phyloP scores from a whole-genome alignment of 805 yeast genomes.

The Starmera amethionina region DNA sequence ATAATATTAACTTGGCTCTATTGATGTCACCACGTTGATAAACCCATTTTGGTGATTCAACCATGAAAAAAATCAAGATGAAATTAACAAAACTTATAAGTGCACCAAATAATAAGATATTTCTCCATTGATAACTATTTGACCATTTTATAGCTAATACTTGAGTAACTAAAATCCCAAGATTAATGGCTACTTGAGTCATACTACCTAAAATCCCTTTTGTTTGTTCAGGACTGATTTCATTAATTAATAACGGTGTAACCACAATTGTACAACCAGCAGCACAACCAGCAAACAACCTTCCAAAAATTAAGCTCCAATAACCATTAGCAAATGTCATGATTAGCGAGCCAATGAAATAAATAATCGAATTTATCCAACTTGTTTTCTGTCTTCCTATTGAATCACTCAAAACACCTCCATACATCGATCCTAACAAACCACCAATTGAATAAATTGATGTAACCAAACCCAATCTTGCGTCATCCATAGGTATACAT shows the following conservation, averaged over 20 bases:
- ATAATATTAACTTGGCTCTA: conserved; percentile 30
- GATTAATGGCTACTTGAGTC: conserved; percentile 79
- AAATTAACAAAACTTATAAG: conserved; percentile 42
- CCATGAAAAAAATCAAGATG: conserved; percentile 31
- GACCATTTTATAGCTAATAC: conserved; percentile 61
- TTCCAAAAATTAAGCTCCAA: conserved; percentile 43
- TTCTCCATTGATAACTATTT: conserved; percentile 62
- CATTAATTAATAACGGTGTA: conserved; percentile 74
- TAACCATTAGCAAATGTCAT: conserved; percentile 42
- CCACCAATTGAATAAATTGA: conserved; percentile 84
- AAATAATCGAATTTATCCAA: conserved; percentile 39
- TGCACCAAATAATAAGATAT: conserved; percentile 52
- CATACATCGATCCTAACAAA: conserved; percentile 57
- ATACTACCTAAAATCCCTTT: conserved; percentile 81
- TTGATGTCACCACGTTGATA: conserved; percentile 33
- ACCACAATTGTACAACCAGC: conserved; percentile 86
- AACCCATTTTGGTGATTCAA: conserved; percentile 86
- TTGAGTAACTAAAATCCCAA: conserved; percentile 81
- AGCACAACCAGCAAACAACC: conserved; percentile 73
- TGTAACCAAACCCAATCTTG: conserved; percentile 63
- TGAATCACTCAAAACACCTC: conserved; percentile 55
- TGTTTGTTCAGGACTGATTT: conserved; percentile 57
- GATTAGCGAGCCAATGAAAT: conserved; percentile 51
- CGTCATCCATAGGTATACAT: conserved; percentile 50
- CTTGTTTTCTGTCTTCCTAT: conserved; percentile 54